Evolutionary conservation across 2,329 filamentous ascomycete genomes (phyloP).

Genomic region (Balansia obtecta): DNA sequence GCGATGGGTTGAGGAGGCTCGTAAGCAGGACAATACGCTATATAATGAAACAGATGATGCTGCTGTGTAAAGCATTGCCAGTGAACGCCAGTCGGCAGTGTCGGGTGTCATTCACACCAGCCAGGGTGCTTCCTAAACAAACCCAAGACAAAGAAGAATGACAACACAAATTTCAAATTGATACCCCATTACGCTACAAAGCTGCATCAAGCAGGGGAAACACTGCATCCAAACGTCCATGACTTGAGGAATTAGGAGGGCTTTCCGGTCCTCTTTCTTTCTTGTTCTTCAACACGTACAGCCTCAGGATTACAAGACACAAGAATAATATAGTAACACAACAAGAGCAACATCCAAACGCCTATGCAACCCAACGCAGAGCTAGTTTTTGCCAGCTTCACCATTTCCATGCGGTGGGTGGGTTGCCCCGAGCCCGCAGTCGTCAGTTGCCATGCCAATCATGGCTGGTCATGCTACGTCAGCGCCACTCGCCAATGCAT

Average conservation of each 20-base stretch:
- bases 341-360: not conserved
- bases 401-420: not conserved
- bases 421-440: not conserved
- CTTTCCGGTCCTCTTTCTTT: not conserved
- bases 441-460: not conserved
- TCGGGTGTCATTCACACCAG: too few species aligned
- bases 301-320: not conserved
- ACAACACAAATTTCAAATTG: not conserved
- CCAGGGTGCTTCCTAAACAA: not conserved
- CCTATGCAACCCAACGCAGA: not conserved
- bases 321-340: not conserved
- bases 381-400: not conserved
- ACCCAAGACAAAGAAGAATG: not conserved
- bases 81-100: too few species aligned
- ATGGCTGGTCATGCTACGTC: not conserved
- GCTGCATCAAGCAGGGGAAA: too few species aligned
- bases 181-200: too few species aligned
- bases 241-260: not conserved
- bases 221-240: not conserved
- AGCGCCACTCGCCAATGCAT: constrained; percentile 35
- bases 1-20: not conserved
- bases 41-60: too few species aligned
- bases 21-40: not conserved
- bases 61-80: not conserved
- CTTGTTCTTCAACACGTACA: not conserved